Base-by-base conservation (phyloP, 1,139 yeast genomes). In the Blastobotrys illinoisensis region DNA sequence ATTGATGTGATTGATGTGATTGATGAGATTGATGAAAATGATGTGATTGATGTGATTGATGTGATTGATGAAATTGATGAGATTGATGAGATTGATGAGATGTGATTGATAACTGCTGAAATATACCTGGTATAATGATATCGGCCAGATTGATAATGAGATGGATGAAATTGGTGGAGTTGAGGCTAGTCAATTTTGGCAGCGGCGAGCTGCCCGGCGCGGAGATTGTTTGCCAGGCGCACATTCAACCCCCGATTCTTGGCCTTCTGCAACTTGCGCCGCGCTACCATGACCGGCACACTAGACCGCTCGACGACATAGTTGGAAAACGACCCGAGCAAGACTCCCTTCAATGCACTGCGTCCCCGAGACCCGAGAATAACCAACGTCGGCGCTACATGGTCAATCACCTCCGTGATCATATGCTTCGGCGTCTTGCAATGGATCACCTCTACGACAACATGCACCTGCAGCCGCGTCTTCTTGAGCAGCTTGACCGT, bases 211-310 rank as follows among this genome's bases (percentile, higher is more conserved):
- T 63, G 50, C 2, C 46, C 28, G 16, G 23, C 47, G 16, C 73
- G 62, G 32, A 72, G 58, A 64, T 66, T 75, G 65, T 67, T 76
- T 60, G 67, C 73, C 67, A 70, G 67, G 64, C 73, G 79, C 71
- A 68, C 71, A 49, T 69, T 69, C 23, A 67, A 57, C 5, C 62
- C 68, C 70, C 82, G 81, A 65, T 87, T 79, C 60, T 84, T 81
- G 58, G 86, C 77, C 74, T 88, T 85, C 72, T 86, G 86, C 66
- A 88, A 78, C 67, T 87, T 88, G 67, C 86, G 85, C 58, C 96
- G 79, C 18, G 93, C 95, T 50, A 91, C 96, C 86, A 91, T 83
- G 23, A 90, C 95, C 0, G 98, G 97, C 13, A 88, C 91, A 21
- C 88, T 77, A 65, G 88, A 81, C 66, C 85, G 82, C 14, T 89